phyloP scores from a whole-genome alignment of 371 early-diverging fungal species.

The Lichtheimia ramosa region DNA sequence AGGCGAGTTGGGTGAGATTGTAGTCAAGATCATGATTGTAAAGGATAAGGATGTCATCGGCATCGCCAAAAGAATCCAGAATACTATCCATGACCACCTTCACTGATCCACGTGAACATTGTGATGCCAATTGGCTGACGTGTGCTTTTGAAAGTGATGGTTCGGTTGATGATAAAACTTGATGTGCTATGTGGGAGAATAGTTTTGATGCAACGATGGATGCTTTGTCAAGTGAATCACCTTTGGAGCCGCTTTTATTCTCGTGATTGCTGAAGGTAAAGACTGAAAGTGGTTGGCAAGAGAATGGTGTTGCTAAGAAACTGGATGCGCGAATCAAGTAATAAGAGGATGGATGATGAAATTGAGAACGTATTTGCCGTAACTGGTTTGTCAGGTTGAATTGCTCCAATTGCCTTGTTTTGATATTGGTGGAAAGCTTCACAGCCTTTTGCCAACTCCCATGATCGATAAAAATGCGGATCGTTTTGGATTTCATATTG shows the following conservation, averaged over 20 bases:
- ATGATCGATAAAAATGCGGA: constrained; percentile 5
- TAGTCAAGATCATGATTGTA: constrained; percentile 10
- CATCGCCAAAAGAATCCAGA: background rate
- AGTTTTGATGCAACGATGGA: no score
- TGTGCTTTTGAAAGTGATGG: constrained; percentile 14
- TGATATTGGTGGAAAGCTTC: constrained; percentile 7
- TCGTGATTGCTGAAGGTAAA: constrained; percentile 12
- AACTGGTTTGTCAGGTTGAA: constrained; percentile 13
- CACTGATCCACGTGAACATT: no score
- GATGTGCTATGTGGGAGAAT: no score
- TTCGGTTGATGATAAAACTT: constrained; percentile 15
- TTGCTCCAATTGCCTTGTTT: constrained; percentile 9
- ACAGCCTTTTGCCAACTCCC: constrained; percentile 13
- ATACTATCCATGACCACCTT: background rate
- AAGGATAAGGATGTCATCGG: constrained; percentile 9
- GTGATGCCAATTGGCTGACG: constrained; percentile 5
- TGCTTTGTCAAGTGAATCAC: no score
- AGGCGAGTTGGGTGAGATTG: constrained; percentile 10
- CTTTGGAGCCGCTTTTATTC: constrained; percentile 12
- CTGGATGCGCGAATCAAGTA: constrained; percentile 16
- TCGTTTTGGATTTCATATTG: background rate
- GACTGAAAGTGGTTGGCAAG: constrained; percentile 14
- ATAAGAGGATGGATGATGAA: constrained; percentile 17
- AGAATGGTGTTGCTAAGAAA: constrained; percentile 14
- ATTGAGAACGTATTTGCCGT: constrained; percentile 18